Evolutionary conservation across 2,329 filamentous ascomycete species (phyloP).

Genomic region (Alternaria angustiovoidea): DNA sequence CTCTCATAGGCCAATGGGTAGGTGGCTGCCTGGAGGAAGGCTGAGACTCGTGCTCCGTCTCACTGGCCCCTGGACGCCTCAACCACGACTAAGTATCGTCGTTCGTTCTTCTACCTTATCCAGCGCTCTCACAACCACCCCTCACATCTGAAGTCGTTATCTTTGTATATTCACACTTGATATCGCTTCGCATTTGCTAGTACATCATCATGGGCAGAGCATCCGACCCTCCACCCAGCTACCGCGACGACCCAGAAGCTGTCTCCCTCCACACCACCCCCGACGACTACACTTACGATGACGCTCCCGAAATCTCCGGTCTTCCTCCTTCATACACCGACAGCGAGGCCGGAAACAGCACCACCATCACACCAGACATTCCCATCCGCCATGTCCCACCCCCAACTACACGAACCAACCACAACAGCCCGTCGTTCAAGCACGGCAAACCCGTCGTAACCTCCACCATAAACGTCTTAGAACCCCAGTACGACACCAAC

Average conservation of each 20-base stretch:
- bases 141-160: neutral
- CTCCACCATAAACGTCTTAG: slow-evolving; percentile 38
- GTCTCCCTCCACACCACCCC: slow-evolving; percentile 51
- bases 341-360: slow-evolving; percentile 33
- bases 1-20: slow-evolving; percentile 19
- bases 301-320: slow-evolving; percentile 43
- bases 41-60: slow-evolving; percentile 34
- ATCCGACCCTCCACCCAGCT: slow-evolving; percentile 29
- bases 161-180: neutral
- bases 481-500: slow-evolving; percentile 44
- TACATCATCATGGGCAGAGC: slow-evolving; percentile 41
- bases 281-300: slow-evolving; percentile 49
- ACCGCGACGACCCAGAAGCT: slow-evolving; percentile 50
- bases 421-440: slow-evolving; percentile 32
- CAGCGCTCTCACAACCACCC: neutral
- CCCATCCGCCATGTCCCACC: slow-evolving; percentile 40
- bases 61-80: slow-evolving; percentile 24
- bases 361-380: slow-evolving; percentile 14
- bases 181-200: neutral
- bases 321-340: slow-evolving; percentile 50
- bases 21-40: slow-evolving; percentile 36
- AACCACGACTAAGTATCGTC: slow-evolving; percentile 15
- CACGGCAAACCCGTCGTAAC: slow-evolving; percentile 40
- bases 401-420: slow-evolving; percentile 38
- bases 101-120: slow-evolving; percentile 1